Conservation (phyloP, 129 eudicot species). For the Tagetes erecta region DNA sequence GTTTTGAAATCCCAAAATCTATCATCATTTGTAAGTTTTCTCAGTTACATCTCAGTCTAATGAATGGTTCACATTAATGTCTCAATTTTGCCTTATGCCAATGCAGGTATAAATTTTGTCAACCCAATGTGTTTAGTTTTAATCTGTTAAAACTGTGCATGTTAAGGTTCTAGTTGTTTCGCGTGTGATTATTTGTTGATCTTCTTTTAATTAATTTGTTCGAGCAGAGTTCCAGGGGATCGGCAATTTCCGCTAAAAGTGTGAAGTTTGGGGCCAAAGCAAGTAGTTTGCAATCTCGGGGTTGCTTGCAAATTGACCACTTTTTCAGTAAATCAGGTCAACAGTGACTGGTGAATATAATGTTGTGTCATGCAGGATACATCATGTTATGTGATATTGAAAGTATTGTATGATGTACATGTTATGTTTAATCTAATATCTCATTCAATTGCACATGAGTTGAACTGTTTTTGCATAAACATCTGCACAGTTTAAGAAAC, state of each 20-base stretch:
- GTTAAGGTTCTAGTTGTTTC: background rate
- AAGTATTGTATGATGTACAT: background rate
- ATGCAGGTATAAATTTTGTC: background rate
- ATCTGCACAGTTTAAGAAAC: background rate
- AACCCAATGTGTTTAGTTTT: background rate
- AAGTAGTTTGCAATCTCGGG: slow-evolving; percentile 43
- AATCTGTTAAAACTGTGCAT: background rate
- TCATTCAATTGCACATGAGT: background rate
- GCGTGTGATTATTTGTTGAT: background rate
- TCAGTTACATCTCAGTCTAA: background rate
- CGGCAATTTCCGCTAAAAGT: slow-evolving; percentile 38
- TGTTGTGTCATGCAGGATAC: slow-evolving; percentile 16
- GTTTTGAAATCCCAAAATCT: slow-evolving; percentile 55
- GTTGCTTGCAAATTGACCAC: slow-evolving; percentile 69
- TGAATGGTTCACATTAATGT: background rate
- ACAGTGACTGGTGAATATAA: slow-evolving; percentile 21
- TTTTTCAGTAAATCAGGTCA: slow-evolving; percentile 58
- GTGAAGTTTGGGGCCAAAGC: slow-evolving; percentile 48
- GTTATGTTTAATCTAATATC: background rate
- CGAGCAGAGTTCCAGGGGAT: slow-evolving; percentile 47
- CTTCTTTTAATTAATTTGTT: background rate
- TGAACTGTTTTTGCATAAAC: background rate
- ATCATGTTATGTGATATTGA: background rate
- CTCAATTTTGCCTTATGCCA: background rate
- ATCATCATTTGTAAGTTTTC: slow-evolving; percentile 53